A percentile compares a stretch with the other conserved stretches of the same genome.
phyloP scores from a whole-genome alignment of 495 filamentous ascomycete species.

The Pseudevernia furfuracea region DNA sequence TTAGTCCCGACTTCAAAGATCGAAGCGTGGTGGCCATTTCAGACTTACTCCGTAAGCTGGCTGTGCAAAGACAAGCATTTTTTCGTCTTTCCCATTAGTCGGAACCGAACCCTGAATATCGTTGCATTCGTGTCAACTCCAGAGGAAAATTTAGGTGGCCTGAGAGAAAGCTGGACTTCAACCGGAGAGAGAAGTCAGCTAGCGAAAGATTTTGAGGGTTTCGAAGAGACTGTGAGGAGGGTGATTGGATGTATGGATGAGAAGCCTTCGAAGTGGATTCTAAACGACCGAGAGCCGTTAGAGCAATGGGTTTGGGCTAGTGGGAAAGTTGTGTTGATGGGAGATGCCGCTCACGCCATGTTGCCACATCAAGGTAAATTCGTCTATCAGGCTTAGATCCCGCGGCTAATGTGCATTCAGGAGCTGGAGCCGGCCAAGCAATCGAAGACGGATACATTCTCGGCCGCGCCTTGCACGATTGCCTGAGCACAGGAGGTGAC shows the following conservation, averaged over 20 bases:
- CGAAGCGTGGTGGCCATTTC: conserved; percentile 28
- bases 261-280: conserved; percentile 34
- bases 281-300: conserved; percentile 37
- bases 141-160: conserved; percentile 23
- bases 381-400: neutral
- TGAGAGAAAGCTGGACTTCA: conserved; percentile 33
- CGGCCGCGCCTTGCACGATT: conserved; percentile 30
- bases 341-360: conserved; percentile 43
- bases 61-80: conserved; percentile 26
- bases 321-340: conserved; percentile 34
- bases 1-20: conserved; percentile 19
- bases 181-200: conserved; percentile 33
- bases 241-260: conserved; percentile 23
- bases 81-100: conserved; percentile 29
- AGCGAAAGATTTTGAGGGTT: conserved; percentile 31
- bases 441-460: conserved; percentile 38
- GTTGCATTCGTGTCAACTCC: conserved; percentile 25
- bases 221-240: conserved; percentile 27
- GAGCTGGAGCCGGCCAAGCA: conserved; percentile 28
- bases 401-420: conserved; percentile 15
- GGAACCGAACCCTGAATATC: conserved; percentile 28
- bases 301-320: conserved; percentile 32
- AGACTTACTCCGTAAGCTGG: conserved; percentile 26
- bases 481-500: conserved; percentile 15
- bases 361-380: conserved; percentile 31